Percentiles rank a stretch among this genome's conserved stretches.
Conservation (phyloP, 129 eudicot genomes). For the Ambrosia trifida region DNA sequence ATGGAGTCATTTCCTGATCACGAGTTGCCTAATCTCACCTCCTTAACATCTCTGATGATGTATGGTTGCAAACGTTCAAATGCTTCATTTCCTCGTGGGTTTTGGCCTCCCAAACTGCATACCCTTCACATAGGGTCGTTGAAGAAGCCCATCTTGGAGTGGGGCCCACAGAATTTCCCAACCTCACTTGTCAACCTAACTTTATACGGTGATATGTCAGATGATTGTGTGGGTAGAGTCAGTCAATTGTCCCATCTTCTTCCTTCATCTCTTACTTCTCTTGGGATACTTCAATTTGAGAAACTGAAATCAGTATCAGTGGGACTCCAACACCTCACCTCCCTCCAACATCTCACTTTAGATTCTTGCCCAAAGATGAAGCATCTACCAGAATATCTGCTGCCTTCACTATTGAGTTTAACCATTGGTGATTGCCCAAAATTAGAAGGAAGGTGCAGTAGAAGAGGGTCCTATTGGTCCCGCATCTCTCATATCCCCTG, state of each 20-base stretch:
- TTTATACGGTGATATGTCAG: neutral
- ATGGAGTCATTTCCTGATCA: neutral
- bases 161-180: slow-evolving; percentile 27
- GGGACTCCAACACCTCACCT: slow-evolving; percentile 24
- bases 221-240: neutral
- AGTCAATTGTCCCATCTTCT: slow-evolving; percentile 10
- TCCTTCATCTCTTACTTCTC: slow-evolving; percentile 18
- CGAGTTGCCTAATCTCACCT: neutral
- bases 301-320: too few relatives aligned
- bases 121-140: neutral
- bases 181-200: neutral
- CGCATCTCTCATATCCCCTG: slow-evolving; percentile 26
- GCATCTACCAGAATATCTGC: too few relatives aligned
- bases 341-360: neutral
- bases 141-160: slow-evolving; percentile 1
- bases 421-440: neutral
- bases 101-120: slow-evolving; percentile 27
- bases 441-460: neutral
- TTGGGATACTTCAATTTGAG: neutral
- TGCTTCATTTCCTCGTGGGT: too few relatives aligned
- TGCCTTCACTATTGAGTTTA: slow-evolving; percentile 5
- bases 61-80: too few relatives aligned
- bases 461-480: slow-evolving; percentile 6
- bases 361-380: slow-evolving; percentile 3
- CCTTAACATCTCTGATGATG: neutral